phyloP scores from a whole-genome alignment of 73 alveolate genomes.

The Blepharisma japonicum region DNA sequence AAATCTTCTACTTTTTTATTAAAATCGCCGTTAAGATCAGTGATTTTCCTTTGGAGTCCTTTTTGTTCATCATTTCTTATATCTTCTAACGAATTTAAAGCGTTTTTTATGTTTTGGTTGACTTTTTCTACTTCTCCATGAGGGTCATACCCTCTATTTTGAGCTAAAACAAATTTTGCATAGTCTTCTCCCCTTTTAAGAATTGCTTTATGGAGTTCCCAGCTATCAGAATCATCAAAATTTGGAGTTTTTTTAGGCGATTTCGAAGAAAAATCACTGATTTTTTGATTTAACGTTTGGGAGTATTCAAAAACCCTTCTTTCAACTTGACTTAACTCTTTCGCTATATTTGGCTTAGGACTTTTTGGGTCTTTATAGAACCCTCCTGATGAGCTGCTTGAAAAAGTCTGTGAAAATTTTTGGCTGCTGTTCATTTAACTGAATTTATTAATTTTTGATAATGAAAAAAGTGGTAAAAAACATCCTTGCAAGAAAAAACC shows the following conservation, averaged over 20 bases:
- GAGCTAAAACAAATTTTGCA: not conserved
- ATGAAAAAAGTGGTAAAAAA: no score
- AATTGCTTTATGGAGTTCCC: conserved; percentile 22
- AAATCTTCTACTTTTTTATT: not conserved
- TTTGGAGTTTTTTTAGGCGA: not conserved
- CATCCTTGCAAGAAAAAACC: no score
- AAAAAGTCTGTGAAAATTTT: no score
- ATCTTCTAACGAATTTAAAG: not conserved
- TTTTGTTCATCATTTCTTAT: conserved; percentile 6
- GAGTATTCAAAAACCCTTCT: not conserved
- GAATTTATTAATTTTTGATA: no score
- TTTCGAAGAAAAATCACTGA: not conserved
- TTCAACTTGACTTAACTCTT: conserved; percentile 14
- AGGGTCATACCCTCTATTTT: not conserved
- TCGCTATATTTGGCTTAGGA: not conserved
- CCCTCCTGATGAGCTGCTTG: no score
- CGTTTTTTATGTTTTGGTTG: not conserved
- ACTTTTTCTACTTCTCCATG: conserved; percentile 13
- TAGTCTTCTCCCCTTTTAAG: conserved; percentile 16
- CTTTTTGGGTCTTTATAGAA: no score
- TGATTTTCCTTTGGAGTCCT: conserved; percentile 20
- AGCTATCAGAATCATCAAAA: not conserved
- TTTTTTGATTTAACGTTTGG: not conserved
- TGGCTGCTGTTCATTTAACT: no score
- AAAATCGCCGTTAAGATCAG: conserved; percentile 15